These are phyloP conservation scores for Naumovozyma castellii DNA, from an alignment of 805 yeast species.

Conservation along the genomic window DNA sequence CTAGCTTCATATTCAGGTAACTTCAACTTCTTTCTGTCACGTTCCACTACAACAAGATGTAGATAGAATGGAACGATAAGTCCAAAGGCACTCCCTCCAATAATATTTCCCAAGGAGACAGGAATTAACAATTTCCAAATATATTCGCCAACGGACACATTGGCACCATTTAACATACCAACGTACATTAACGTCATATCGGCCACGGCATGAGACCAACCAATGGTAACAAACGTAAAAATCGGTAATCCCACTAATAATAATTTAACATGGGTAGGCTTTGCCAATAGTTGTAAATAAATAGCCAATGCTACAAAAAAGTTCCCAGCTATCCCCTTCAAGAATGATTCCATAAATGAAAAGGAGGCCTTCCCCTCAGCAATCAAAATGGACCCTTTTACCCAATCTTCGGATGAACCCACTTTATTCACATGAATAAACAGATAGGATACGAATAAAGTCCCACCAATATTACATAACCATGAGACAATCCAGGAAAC, in stretches of 20 bases:
- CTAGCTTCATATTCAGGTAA: constrained; percentile 61
- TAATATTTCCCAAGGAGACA: constrained; percentile 61
- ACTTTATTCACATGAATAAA: constrained; percentile 49
- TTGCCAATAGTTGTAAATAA: constrained; percentile 67
- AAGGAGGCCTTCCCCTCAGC: constrained; percentile 36
- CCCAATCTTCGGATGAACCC: constrained; percentile 34
- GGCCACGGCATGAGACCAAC: constrained; percentile 74
- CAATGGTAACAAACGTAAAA: constrained; percentile 68
- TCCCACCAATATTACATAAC: constrained; percentile 55
- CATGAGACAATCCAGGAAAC: constrained; percentile 62
- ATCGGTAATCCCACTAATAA: constrained; percentile 56
- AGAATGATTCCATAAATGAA: constrained; percentile 51
- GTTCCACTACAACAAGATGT: constrained; percentile 63
- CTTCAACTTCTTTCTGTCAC: constrained; percentile 51
- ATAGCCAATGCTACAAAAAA: constrained; percentile 69
- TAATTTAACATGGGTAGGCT: constrained; percentile 69
- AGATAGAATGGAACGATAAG: constrained; percentile 60
- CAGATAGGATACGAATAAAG: constrained; percentile 56
- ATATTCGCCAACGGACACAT: constrained; percentile 50
- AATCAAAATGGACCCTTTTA: constrained; percentile 40
- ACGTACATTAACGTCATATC: constrained; percentile 65
- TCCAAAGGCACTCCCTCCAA: constrained; percentile 70
- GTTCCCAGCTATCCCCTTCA: constrained; percentile 70
- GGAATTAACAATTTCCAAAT: constrained; percentile 70
- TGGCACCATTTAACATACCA: constrained; percentile 60